Conservation (phyloP, 805 yeast genomes). For the Wickerhamomyces chambardii region DNA sequence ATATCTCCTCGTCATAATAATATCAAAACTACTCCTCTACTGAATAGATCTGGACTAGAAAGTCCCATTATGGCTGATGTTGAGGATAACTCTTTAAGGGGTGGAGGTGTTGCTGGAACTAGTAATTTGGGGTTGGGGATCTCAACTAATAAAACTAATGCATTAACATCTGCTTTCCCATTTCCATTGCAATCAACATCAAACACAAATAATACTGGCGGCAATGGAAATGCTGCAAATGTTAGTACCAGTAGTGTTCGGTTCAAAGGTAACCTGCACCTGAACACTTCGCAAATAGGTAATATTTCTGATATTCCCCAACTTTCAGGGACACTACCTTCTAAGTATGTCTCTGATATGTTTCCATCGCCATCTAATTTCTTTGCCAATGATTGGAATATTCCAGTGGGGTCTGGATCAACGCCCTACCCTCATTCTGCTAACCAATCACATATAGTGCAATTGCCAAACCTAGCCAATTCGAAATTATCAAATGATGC, state of each 20-base stretch:
- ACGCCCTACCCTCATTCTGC: slow-evolving; percentile 29
- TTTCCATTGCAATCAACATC: slow-evolving; percentile 24
- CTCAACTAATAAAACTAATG: slow-evolving; percentile 16
- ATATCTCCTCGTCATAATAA: too few species aligned
- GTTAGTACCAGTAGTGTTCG: slow-evolving; percentile 1
- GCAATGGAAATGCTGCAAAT: too few species aligned
- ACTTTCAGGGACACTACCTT: slow-evolving; percentile 57
- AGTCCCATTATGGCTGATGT: neutral
- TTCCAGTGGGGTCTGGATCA: slow-evolving; percentile 31
- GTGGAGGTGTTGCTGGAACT: neutral
- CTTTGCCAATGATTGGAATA: slow-evolving; percentile 53
- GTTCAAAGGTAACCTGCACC: slow-evolving; percentile 9
- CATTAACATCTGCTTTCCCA: slow-evolving; percentile 23
- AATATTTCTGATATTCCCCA: slow-evolving; percentile 52
- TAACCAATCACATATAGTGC: neutral
- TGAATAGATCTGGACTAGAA: neutral
- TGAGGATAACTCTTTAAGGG: too few species aligned
- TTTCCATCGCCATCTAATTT: slow-evolving; percentile 78
- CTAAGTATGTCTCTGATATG: slow-evolving; percentile 61
- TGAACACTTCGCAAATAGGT: slow-evolving; percentile 7
- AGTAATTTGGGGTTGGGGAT: slow-evolving; percentile 10
- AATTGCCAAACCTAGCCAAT: too few species aligned
- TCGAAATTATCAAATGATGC: neutral
- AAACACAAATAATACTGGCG: slow-evolving; percentile 2
- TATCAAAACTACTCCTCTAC: neutral